phyloP scores from a whole-genome alignment of 768 basidiomycete species.

The Mrakia blollopis region DNA sequence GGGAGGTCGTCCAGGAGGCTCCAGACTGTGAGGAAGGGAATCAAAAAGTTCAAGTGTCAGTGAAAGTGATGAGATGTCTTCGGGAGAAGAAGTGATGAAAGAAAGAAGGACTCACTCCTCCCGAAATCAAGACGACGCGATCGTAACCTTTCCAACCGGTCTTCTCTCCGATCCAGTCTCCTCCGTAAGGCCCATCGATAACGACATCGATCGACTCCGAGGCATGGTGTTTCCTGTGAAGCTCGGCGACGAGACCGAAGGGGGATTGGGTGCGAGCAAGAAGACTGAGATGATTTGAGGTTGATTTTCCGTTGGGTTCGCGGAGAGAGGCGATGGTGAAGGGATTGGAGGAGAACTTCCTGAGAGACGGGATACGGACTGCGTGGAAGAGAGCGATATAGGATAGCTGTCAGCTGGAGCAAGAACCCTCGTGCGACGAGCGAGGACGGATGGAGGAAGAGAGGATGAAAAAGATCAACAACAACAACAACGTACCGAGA shows the following conservation, averaged over 20 bases:
- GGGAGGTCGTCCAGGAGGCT: constrained; percentile 3
- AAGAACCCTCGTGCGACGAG: not conserved
- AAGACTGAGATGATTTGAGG: not conserved
- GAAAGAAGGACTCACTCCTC: constrained; percentile 6
- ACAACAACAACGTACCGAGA: not conserved
- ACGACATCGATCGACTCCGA: not conserved
- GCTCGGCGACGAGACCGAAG: not conserved
- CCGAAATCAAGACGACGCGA: not conserved
- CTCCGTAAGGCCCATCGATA: constrained; percentile 1
- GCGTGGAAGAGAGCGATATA: not conserved
- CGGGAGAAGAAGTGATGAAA: not conserved
- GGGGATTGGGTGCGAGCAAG: not conserved
- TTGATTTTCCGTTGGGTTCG: not conserved
- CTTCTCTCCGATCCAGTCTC: constrained; percentile 7
- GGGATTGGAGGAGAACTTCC: not conserved
- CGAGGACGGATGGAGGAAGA: not conserved
- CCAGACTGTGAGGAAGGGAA: not conserved
- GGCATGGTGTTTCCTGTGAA: not conserved
- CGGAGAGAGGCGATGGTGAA: not conserved
- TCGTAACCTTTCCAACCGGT: constrained; percentile 11
- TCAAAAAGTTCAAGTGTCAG: not conserved
- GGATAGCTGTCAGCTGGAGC: not conserved
- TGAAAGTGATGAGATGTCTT: not conserved
- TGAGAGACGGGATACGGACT: not conserved
- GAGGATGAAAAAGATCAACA: not conserved